These are phyloP conservation scores for Mortierella sp. DNA, from an alignment of 371 early-diverging fungal species.

Conservation along the genomic window DNA sequence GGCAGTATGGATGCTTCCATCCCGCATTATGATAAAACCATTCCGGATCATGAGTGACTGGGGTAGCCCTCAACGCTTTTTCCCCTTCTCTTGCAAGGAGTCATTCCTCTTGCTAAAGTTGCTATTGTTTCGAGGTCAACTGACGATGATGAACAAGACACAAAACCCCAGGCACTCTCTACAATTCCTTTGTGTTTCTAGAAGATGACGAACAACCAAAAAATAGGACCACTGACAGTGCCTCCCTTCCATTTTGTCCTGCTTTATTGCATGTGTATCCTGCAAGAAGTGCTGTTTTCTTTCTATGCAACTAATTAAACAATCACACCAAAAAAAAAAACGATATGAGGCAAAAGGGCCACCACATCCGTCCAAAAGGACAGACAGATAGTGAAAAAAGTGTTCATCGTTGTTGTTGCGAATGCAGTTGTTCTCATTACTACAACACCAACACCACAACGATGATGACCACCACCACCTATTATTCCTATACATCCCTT, in stretches of 20 bases:
- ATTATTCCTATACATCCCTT: not conserved
- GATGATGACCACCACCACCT: not conserved
- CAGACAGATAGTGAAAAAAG: not conserved
- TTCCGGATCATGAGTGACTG: conserved; percentile 1
- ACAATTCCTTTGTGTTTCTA: not conserved
- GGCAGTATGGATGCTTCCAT: not conserved
- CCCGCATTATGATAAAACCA: conserved; percentile 2
- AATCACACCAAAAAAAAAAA: not conserved
- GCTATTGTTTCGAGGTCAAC: not conserved
- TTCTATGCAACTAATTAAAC: conserved; percentile 7
- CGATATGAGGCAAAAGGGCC: conserved; percentile 11
- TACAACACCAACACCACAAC: not conserved
- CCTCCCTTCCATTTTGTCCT: conserved; percentile 8
- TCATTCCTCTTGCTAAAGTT: not conserved
- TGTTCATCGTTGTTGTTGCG: not conserved
- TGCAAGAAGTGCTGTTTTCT: not conserved
- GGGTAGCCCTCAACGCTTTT: not conserved
- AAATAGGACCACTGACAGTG: not conserved
- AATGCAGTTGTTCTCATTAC: not conserved
- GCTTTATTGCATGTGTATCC: not conserved
- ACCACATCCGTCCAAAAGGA: not conserved
- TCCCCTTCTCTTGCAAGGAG: not conserved
- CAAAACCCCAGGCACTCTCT: not conserved
- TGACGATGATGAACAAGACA: not conserved
- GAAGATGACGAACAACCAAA: conserved; percentile 14